These are phyloP conservation scores for Debaryomyces coudertii DNA, from an alignment of 1,139 yeast species.

Conservation along the genomic window DNA sequence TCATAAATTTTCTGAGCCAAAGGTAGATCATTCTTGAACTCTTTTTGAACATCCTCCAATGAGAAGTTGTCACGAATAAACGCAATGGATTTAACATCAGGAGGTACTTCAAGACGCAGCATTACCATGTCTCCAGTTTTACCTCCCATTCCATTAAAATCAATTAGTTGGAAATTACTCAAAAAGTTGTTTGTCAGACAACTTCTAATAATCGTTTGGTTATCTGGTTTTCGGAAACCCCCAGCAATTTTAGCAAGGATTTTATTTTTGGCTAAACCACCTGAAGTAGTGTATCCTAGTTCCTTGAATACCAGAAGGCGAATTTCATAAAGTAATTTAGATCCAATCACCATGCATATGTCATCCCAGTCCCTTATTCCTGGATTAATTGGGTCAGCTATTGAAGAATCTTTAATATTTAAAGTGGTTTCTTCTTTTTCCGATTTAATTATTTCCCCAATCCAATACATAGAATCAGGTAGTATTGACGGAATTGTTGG, in stretches of 20 bases:
- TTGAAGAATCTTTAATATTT: slow-evolving; percentile 21
- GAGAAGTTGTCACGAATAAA: slow-evolving; percentile 52
- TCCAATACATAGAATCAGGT: slow-evolving; percentile 34
- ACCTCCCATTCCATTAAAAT: slow-evolving; percentile 92
- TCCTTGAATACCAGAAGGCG: slow-evolving; percentile 54
- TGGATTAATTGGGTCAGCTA: slow-evolving; percentile 3
- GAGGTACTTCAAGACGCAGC: slow-evolving; percentile 47
- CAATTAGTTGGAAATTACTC: slow-evolving; percentile 63
- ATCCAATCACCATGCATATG: slow-evolving; percentile 65
- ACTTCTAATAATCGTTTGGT: slow-evolving; percentile 74
- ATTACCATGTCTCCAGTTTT: slow-evolving; percentile 71
- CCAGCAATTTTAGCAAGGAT: slow-evolving; percentile 88
- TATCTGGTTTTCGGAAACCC: slow-evolving; percentile 81
- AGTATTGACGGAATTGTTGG: slow-evolving; percentile 56
- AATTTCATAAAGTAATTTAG: slow-evolving; percentile 56
- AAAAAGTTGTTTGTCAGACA: slow-evolving; percentile 55
- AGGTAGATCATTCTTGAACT: slow-evolving; percentile 41
- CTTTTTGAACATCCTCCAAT: slow-evolving; percentile 34
- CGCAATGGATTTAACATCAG: slow-evolving; percentile 40
- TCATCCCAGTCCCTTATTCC: slow-evolving; percentile 81
- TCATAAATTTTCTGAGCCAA: slow-evolving; percentile 55
- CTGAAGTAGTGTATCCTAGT: slow-evolving; percentile 85
- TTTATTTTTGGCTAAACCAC: slow-evolving; percentile 80
- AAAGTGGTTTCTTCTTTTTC: slow-evolving; percentile 16
- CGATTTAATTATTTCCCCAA: slow-evolving; percentile 29